phyloP scores from a whole-genome alignment of 208 protist species.

The Crithidia sp. region DNA sequence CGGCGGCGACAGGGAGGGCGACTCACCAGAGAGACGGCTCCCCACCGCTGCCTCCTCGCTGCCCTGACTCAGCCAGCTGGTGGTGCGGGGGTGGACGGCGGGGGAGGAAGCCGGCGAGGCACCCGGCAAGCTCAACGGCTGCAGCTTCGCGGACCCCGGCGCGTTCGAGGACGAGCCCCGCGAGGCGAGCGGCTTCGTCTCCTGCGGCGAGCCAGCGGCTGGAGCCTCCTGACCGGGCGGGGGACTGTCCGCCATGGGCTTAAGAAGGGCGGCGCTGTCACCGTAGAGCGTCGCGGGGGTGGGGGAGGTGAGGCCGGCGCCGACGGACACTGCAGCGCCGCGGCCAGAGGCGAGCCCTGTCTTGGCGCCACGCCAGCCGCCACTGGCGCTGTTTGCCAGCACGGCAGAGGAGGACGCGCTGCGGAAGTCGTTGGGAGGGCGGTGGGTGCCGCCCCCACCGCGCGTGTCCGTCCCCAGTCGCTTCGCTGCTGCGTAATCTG shows the following conservation, averaged over 20 bases:
- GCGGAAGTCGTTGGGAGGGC: neutral
- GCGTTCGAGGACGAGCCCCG: conserved; percentile 1
- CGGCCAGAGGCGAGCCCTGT: neutral
- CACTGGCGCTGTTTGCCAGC: conserved; percentile 10
- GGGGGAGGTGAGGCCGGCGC: neutral
- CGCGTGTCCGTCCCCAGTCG: neutral
- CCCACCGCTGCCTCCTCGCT: conserved; percentile 22
- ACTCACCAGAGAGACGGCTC: conserved; percentile 31
- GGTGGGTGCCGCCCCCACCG: neutral
- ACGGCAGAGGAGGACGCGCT: conserved; percentile 3
- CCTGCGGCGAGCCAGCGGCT: neutral
- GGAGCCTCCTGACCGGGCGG: neutral
- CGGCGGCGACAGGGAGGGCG: conserved; percentile 20
- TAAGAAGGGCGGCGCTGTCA: conserved; percentile 5
- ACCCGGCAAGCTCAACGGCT: conserved; percentile 15
- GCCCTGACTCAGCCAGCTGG: conserved; percentile 21
- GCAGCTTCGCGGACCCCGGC: conserved; percentile 18
- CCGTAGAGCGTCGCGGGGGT: conserved; percentile 12
- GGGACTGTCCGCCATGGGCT: neutral
- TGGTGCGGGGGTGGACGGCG: conserved; percentile 16
- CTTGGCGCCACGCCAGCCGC: neutral
- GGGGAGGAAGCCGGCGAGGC: neutral
- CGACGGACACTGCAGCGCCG: neutral
- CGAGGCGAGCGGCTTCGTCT: neutral
- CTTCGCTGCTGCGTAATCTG: conserved; percentile 1